A percentile compares a stretch with the other conserved stretches of the same genome.
Conservation (phyloP, 2,329 filamentous ascomycete genomes). For the Zasmidium cellare region DNA sequence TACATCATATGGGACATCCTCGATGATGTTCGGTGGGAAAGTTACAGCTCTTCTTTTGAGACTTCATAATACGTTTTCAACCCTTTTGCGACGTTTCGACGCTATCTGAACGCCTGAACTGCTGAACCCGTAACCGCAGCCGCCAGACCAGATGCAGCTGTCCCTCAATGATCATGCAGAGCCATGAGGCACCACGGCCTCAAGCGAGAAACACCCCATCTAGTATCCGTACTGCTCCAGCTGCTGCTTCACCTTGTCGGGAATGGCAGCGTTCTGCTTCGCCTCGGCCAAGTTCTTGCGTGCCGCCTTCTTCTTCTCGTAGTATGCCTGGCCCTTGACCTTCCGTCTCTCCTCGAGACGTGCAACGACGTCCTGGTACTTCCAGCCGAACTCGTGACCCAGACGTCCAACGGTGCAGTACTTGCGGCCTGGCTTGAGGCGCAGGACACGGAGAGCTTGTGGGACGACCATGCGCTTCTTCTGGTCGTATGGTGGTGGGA, state of each 20-base stretch:
- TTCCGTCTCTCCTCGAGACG: slow-evolving; percentile 99
- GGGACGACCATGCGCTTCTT: slow-evolving; percentile 99
- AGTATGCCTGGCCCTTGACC: slow-evolving; percentile 98
- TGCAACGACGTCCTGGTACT: slow-evolving; percentile 98
- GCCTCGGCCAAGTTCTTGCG: slow-evolving; percentile 87
- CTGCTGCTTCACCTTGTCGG: slow-evolving; percentile 83
- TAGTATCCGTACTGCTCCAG: slow-evolving; percentile 93
- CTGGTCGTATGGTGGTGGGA: slow-evolving; percentile 98
- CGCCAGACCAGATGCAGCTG: slow-evolving; percentile 12
- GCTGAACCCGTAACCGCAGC: slow-evolving; percentile 16
- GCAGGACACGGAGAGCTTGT: slow-evolving; percentile 93
- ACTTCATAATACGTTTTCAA: slow-evolving; percentile 14
- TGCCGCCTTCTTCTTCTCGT: slow-evolving; percentile 99
- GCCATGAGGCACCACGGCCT: slow-evolving; percentile 7
- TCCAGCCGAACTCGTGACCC: slow-evolving; percentile 99
- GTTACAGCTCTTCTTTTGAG: neutral
- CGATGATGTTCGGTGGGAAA: no score
- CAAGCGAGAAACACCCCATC: slow-evolving; percentile 29
- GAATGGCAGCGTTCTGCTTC: slow-evolving; percentile 86
- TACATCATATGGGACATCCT: no score
- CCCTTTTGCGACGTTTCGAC: slow-evolving; percentile 17
- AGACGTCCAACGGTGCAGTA: slow-evolving; percentile 99
- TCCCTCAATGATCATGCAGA: slow-evolving; percentile 16
- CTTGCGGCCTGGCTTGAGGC: slow-evolving; percentile 98
- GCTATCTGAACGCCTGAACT: slow-evolving; percentile 20